Evolutionary conservation across 306 rosid genomes (phyloP), one percentile per base, ranked within the genome.

Genomic region (Lablab purpureus): DNA sequence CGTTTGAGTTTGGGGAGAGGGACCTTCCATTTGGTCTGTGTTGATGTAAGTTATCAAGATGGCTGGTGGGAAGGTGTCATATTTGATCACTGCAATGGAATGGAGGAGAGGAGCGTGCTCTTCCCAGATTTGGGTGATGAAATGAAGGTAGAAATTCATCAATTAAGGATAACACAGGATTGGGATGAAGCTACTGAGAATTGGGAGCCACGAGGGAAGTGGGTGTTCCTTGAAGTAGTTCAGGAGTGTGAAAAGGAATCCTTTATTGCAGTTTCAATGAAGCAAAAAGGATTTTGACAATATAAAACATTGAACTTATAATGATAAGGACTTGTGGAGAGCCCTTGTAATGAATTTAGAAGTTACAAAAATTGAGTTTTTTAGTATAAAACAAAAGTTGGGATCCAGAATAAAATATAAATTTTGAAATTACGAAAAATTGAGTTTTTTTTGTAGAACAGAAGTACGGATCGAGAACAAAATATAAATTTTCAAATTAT

Each of bases 61-160:
- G 97, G 92, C 13, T 93, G 98, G 98, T 91, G 99, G 99, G 98
- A 95, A 85, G 98, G 99, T 5, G 97, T 95, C 21, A 23, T 95
- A 22, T 93, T 90, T 62, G 99, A 95, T 63, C 86, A 70, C 1
- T 79, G 68, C 27, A 72, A 89, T 21, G 97, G 91, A 76, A 68
- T 30, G 14, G 71, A 89, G 40, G 78, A 89, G 76, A 85, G 98
- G 78, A 84, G 58, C 63, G 32, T 93, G 55, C 89, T 95, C 83
- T 95, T 93, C 84, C 97, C 98, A 0, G 98, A 93, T 81, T 84
- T 90, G 81, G 99, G 97, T 1, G 99, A 95, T 59, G 96, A 93
- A 67, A 59, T 91, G 72, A 87, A 52, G 73, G 11, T 84, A 34
- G 81, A 34, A 66, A 77, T 85, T 67, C 65, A 51, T 6, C 79